phyloP scores from a whole-genome alignment of 306 rosid species.

The Cicer yamashitae region DNA sequence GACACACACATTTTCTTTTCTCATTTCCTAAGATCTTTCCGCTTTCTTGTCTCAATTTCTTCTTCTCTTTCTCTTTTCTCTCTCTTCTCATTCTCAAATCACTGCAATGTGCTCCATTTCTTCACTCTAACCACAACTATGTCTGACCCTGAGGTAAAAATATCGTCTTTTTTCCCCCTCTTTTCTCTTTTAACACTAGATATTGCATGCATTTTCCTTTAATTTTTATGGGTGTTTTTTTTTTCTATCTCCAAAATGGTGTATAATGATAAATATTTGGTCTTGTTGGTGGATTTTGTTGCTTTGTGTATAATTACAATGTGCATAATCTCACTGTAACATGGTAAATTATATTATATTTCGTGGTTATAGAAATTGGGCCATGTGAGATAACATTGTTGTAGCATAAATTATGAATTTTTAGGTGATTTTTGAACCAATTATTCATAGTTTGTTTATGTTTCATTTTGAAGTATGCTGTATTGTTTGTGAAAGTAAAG shows the following conservation, averaged over 20 bases:
- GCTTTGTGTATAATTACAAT: slow-evolving; percentile 2
- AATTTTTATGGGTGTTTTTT: slow-evolving; percentile 7
- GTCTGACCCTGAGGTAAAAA: slow-evolving; percentile 53
- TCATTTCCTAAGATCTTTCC: slow-evolving; percentile 43
- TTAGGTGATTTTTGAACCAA: slow-evolving; percentile 20
- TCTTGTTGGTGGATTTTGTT: slow-evolving; percentile 32
- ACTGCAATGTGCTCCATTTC: slow-evolving; percentile 47
- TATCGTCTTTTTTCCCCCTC: background rate
- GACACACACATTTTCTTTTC: slow-evolving; percentile 27
- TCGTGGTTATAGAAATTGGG: slow-evolving; percentile 31
- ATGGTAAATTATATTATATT: slow-evolving; percentile 13
- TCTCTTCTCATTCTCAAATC: slow-evolving; percentile 36
- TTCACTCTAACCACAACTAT: slow-evolving; percentile 42
- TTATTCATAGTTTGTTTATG: slow-evolving; percentile 6
- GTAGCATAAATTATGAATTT: slow-evolving; percentile 24
- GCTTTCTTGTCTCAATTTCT: slow-evolving; percentile 26
- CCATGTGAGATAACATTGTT: slow-evolving; percentile 14
- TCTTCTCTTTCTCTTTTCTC: background rate
- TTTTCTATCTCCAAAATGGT: background rate
- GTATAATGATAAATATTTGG: background rate
- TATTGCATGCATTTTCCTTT: slow-evolving; percentile 45
- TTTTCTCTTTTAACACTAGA: background rate
- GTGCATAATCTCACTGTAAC: background rate
- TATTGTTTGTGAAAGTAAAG: slow-evolving; percentile 13
- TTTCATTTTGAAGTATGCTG: slow-evolving; percentile 20